A percentile compares a stretch with the other conserved stretches of the same genome.
Evolutionary conservation across 1,284 basidiomycete species (phyloP).

Genomic region (Pseudozyma hubeiensis): DNA sequence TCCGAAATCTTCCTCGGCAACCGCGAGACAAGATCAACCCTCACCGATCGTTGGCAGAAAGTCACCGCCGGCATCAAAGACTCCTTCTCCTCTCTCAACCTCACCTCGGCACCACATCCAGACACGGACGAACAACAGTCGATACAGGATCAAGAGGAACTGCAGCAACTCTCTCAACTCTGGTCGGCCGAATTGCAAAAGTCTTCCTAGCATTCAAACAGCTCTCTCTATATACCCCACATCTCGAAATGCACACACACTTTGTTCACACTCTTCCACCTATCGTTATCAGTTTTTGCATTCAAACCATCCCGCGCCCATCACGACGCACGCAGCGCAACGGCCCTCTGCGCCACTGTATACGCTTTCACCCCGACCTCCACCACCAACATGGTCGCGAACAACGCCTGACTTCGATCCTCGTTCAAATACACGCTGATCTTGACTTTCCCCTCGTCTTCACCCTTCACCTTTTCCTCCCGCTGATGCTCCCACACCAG

Average conservation of each 20-base stretch:
- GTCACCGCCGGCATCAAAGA: conserved; percentile 31
- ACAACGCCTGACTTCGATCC: conserved; percentile 88
- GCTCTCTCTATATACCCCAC: conserved; percentile 5
- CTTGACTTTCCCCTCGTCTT: conserved; percentile 69
- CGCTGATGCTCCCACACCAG: conserved; percentile 50
- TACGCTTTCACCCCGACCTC: conserved; percentile 69
- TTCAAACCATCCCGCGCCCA: neutral
- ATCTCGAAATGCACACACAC: neutral
- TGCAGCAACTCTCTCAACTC: conserved; percentile 21
- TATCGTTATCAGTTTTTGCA: neutral
- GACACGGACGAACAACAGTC: neutral
- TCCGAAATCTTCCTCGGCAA: conserved; percentile 42
- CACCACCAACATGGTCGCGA: conserved; percentile 84
- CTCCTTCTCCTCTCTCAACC: conserved; percentile 17
- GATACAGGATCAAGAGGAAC: conserved; percentile 16
- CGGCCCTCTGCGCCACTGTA: conserved; percentile 59
- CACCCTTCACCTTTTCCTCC: neutral
- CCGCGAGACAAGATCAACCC: conserved; percentile 14
- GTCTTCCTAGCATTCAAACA: neutral
- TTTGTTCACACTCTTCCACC: neutral
- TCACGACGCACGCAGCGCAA: conserved; percentile 61
- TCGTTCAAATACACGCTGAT: conserved; percentile 91
- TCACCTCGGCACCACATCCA: neutral
- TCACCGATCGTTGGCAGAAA: conserved; percentile 21
- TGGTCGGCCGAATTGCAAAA: conserved; percentile 19